Evolutionary conservation across 2,329 filamentous ascomycete genomes (phyloP).

Genomic region (Aspergillus pseudoterreus): DNA sequence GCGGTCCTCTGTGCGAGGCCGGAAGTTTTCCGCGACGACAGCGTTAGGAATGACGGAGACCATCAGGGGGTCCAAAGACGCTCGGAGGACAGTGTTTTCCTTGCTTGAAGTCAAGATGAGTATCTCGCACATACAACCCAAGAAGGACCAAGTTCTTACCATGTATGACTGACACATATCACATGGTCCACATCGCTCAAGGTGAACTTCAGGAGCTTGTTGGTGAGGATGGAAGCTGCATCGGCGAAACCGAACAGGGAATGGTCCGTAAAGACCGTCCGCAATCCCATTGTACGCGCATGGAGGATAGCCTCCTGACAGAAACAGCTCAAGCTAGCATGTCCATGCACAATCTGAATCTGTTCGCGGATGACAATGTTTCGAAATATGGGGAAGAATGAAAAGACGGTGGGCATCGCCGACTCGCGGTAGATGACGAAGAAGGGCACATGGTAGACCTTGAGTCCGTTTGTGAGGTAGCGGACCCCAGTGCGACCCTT

Average conservation of each 20-base stretch:
- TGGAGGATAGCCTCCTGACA: conserved; percentile 95
- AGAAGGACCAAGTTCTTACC: conserved; percentile 52
- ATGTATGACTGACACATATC: conserved; percentile 97
- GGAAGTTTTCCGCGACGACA: conserved; percentile 93
- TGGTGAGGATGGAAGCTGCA: conserved; percentile 90
- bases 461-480: conserved; percentile 95
- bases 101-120: conserved; percentile 58
- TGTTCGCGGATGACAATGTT: conserved; percentile 92
- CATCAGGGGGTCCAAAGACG: conserved; percentile 91
- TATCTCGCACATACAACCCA: not conserved
- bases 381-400: conserved; percentile 95
- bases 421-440: conserved; percentile 91
- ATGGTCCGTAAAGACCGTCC: conserved; percentile 96
- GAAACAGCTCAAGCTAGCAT: conserved; percentile 86
- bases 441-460: conserved; percentile 97
- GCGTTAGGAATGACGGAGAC: conserved; percentile 98
- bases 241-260: conserved; percentile 97
- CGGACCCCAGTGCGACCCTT: conserved; percentile 85
- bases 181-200: conserved; percentile 97
- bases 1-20: conserved; percentile 40
- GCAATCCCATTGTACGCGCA: conserved; percentile 89
- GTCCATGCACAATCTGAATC: conserved; percentile 97
- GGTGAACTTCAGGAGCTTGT: conserved; percentile 94
- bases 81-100: conserved; percentile 93
- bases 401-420: conserved; percentile 95